These are phyloP conservation scores for Suillus alpinus DNA, from an alignment of 768 basidiomycete genomes.

Conservation along the genomic window DNA sequence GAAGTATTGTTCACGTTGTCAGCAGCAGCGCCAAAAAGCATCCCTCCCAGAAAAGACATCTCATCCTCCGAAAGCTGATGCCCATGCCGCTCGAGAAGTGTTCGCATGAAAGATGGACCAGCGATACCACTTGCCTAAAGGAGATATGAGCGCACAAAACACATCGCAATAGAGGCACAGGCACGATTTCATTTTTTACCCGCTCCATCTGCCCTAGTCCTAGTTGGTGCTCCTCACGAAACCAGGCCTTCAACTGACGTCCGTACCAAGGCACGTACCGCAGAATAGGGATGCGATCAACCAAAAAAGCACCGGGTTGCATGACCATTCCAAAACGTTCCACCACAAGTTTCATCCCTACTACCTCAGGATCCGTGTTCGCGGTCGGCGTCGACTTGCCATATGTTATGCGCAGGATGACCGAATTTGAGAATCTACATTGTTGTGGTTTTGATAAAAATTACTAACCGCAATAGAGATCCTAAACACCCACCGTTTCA, in stretches of 20 bases:
- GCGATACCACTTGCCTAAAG: slow-evolving; percentile 7
- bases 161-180: neutral
- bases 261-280: slow-evolving; percentile 56
- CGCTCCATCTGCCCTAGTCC: slow-evolving; percentile 45
- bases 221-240: slow-evolving; percentile 45
- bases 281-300: slow-evolving; percentile 29
- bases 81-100: slow-evolving; percentile 47
- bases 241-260: slow-evolving; percentile 47
- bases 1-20: slow-evolving; percentile 36
- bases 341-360: slow-evolving; percentile 17
- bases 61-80: slow-evolving; percentile 49
- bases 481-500: neutral
- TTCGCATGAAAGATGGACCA: slow-evolving; percentile 41
- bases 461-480: neutral
- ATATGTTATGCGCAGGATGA: slow-evolving; percentile 45
- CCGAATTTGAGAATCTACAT: slow-evolving; percentile 45
- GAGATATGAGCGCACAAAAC: neutral
- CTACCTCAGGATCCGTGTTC: slow-evolving; percentile 13
- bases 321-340: slow-evolving; percentile 22
- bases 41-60: slow-evolving; percentile 52
- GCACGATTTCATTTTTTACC: slow-evolving; percentile 42
- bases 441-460: neutral
- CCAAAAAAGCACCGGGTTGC: slow-evolving; percentile 24
- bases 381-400: slow-evolving; percentile 50
- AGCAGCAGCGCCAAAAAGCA: slow-evolving; percentile 57